Conservation (phyloP, 2,329 filamentous ascomycete genomes). For the Fusarium sp. region DNA sequence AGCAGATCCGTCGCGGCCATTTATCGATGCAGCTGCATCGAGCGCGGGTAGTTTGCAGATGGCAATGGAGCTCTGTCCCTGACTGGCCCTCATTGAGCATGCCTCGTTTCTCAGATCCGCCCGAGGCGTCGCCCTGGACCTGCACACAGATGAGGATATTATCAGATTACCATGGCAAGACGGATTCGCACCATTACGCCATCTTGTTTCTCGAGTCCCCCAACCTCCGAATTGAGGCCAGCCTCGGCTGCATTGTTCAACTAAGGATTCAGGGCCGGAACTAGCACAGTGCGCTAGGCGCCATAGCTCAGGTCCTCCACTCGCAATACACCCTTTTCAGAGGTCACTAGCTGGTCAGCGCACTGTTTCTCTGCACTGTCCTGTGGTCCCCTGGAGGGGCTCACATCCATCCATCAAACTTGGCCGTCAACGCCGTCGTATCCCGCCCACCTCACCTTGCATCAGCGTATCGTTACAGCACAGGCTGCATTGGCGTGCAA, state of each 20-base stretch:
- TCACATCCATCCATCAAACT: slow-evolving; percentile 17
- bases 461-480: slow-evolving; percentile 43
- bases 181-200: slow-evolving; percentile 32
- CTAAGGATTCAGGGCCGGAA: slow-evolving; percentile 20
- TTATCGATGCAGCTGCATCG: slow-evolving; percentile 34
- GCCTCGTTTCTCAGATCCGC: neutral
- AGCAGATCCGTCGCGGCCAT: slow-evolving; percentile 44
- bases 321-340: neutral
- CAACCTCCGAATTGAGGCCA: slow-evolving; percentile 34
- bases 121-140: neutral
- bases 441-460: slow-evolving; percentile 44
- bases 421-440: slow-evolving; percentile 7
- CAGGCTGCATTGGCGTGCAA: slow-evolving; percentile 30
- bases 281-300: slow-evolving; percentile 28
- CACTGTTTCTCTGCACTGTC: slow-evolving; percentile 37
- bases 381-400: neutral
- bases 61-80: slow-evolving; percentile 30
- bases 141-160: slow-evolving; percentile 14
- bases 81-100: slow-evolving; percentile 16
- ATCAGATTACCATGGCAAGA: slow-evolving; percentile 22
- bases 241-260: slow-evolving; percentile 27
- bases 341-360: neutral
- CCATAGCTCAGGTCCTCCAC: neutral
- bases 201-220: slow-evolving; percentile 33
- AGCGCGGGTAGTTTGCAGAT: slow-evolving; percentile 44